These are phyloP conservation scores for Cladosporium sp. DNA, from an alignment of 2,329 filamentous ascomycete genomes.

Conservation along the genomic window DNA sequence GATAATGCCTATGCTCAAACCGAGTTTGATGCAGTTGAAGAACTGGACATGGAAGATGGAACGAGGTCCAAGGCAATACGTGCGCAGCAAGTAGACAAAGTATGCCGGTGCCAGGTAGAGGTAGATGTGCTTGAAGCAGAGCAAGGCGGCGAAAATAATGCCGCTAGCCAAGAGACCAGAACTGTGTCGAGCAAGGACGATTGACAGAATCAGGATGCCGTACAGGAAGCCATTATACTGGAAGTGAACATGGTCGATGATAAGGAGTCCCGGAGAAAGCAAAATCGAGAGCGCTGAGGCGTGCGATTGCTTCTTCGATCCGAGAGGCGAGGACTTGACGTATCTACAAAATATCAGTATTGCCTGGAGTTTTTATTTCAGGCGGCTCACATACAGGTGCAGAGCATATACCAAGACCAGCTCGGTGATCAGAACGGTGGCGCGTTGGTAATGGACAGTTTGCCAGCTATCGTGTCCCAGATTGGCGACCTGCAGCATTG, in stretches of 20 bases:
- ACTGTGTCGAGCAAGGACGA: conserved; percentile 76
- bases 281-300: conserved; percentile 85
- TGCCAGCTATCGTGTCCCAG: conserved; percentile 88
- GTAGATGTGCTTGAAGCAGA: conserved; percentile 98
- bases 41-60: conserved; percentile 76
- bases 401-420: conserved; percentile 81
- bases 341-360: conserved; percentile 55
- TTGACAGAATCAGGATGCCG: conserved; percentile 80
- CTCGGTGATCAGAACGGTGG: conserved; percentile 85
- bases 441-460: conserved; percentile 88
- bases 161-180: conserved; percentile 77
- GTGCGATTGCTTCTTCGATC: conserved; percentile 74
- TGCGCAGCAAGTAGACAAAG: conserved; percentile 87
- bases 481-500: conserved; percentile 79
- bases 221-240: conserved; percentile 99
- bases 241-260: conserved; percentile 98
- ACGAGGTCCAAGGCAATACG: conserved; percentile 79
- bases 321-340: conserved; percentile 67
- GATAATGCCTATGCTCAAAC: conserved; percentile 67
- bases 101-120: conserved; percentile 94
- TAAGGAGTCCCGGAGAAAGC: conserved; percentile 86
- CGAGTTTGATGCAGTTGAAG: conserved; percentile 80
- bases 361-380: neutral
- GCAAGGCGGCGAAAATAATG: conserved; percentile 75
- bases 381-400: conserved; percentile 58